Conservation (phyloP, 2,329 filamentous ascomycete genomes). For the Alternaria arbusti region DNA sequence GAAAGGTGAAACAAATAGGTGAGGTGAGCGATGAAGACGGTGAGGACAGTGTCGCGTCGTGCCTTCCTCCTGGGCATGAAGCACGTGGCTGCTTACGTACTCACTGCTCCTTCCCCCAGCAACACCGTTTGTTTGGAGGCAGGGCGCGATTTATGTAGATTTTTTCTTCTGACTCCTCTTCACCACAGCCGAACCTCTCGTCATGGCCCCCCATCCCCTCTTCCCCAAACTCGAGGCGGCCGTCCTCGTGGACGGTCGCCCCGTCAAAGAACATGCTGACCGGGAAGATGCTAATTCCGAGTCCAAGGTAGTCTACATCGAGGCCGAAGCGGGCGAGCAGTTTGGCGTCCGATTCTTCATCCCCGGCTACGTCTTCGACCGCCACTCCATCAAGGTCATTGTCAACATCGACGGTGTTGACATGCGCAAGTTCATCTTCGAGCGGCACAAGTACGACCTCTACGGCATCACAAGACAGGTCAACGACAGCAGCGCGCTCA, state of each 20-base stretch:
- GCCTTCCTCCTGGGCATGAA: not conserved
- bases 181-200: not conserved
- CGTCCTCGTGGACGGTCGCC: slow-evolving; percentile 11
- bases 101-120: not conserved
- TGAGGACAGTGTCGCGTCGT: not conserved
- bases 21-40: not conserved
- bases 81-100: not conserved
- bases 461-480: not conserved
- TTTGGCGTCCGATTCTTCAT: slow-evolving; percentile 11
- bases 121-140: not conserved
- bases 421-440: slow-evolving; percentile 2
- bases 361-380: not conserved
- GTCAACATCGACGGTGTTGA: slow-evolving; percentile 11
- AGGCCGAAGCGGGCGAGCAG: slow-evolving; percentile 2
- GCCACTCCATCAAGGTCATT: slow-evolving; percentile 1
- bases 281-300: not conserved
- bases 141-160: not conserved
- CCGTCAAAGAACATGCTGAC: slow-evolving; percentile 13
- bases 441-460: not conserved
- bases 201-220: slow-evolving; percentile 16
- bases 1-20: not conserved
- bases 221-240: slow-evolving; percentile 13
- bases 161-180: not conserved
- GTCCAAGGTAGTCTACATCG: slow-evolving; percentile 7
- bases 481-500: not conserved